Evolutionary conservation across 768 basidiomycete genomes (phyloP).

Genomic region (Guyanaporus albipodus): DNA sequence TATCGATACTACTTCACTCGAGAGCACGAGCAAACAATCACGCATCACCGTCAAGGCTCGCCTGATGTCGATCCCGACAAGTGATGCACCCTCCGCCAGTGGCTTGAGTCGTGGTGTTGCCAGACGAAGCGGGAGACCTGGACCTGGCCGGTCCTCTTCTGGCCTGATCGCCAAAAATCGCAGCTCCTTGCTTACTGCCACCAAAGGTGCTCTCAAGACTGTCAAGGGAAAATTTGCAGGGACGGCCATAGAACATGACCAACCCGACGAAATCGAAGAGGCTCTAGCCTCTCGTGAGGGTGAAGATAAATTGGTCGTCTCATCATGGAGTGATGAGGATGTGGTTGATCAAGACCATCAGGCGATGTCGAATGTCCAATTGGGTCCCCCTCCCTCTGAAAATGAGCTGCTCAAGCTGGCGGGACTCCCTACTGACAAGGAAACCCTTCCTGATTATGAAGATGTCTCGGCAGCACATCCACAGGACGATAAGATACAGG

Average conservation of each 20-base stretch:
- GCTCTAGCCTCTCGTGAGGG: neutral
- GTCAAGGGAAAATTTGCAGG: conserved; percentile 43
- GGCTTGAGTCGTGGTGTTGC: conserved; percentile 3
- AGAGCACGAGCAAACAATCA: conserved; percentile 28
- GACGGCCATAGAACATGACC: conserved; percentile 13
- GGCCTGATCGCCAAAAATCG: conserved; percentile 38
- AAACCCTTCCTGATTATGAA: conserved; percentile 54
- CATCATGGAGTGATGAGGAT: conserved; percentile 22
- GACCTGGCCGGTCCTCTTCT: conserved; percentile 49
- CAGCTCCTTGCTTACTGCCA: conserved; percentile 51
- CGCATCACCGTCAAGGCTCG: conserved; percentile 51
- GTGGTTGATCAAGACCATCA: conserved; percentile 7
- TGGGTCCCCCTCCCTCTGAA: conserved; percentile 32
- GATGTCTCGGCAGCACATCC: conserved; percentile 34
- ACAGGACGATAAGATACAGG: conserved; percentile 2
- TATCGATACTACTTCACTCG: conserved; percentile 35
- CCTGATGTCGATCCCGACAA: conserved; percentile 27
- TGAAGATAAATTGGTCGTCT: conserved; percentile 8
- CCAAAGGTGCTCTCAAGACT: conserved; percentile 49
- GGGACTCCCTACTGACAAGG: conserved; percentile 40
- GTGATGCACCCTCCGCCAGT: conserved; percentile 8
- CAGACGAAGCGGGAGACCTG: conserved; percentile 35
- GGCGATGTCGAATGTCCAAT: neutral
- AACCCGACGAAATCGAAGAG: conserved; percentile 21
- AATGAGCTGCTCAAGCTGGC: conserved; percentile 49